phyloP scores from a whole-genome alignment of 257 asterid genomes.

The Henckelia pumila region DNA sequence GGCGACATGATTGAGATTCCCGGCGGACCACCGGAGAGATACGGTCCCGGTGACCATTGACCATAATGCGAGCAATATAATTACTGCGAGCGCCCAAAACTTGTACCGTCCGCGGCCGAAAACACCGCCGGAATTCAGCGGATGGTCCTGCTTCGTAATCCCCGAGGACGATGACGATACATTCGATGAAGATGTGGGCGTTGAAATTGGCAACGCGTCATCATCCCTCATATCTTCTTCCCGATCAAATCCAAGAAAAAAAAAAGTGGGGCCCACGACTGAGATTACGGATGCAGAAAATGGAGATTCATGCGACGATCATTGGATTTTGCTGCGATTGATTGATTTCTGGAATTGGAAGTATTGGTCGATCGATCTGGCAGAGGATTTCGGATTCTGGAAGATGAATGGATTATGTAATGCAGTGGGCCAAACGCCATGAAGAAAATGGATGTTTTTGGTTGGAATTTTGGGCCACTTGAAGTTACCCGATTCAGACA shows the following conservation, averaged over 20 bases:
- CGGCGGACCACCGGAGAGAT: conserved; percentile 53
- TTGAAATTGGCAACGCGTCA: conserved; percentile 65
- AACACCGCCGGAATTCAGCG: conserved; percentile 40
- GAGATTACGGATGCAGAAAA: background rate
- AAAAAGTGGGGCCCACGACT: background rate
- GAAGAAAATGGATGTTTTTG: background rate
- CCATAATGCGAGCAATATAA: conserved; percentile 55
- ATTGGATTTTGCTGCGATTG: background rate
- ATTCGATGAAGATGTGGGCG: conserved; percentile 51
- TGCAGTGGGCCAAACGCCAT: background rate
- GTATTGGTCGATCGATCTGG: background rate
- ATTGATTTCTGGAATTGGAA: background rate
- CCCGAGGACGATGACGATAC: conserved; percentile 24
- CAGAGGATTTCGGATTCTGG: background rate
- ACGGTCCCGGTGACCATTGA: conserved; percentile 65
- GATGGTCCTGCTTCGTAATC: conserved; percentile 30
- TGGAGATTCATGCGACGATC: background rate
- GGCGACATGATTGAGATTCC: conserved; percentile 30
- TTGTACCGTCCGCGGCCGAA: conserved; percentile 53
- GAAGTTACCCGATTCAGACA: background rate
- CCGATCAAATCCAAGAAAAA: background rate
- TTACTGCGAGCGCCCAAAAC: conserved; percentile 50
- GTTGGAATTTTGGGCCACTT: background rate
- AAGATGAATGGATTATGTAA: background rate
- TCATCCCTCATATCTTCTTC: conserved; percentile 57